Conservation (phyloP, 208 protist genomes). For the Acanthamoeba healyi region DNA sequence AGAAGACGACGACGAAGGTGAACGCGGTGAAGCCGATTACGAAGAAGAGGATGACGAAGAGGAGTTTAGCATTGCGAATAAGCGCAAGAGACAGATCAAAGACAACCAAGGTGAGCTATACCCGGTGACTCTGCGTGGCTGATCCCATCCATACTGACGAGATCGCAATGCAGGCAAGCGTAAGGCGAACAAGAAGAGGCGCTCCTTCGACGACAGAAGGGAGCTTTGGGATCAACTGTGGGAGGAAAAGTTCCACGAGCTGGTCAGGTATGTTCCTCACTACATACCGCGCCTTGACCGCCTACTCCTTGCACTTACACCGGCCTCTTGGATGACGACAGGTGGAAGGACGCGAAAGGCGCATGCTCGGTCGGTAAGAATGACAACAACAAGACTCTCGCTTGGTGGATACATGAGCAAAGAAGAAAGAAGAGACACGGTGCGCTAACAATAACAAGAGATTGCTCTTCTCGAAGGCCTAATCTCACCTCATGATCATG, state of each 20-base stretch:
- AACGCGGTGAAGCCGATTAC: neutral
- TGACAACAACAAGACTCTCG: slow-evolving; percentile 54
- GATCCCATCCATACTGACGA: neutral
- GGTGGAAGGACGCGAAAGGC: slow-evolving; percentile 33
- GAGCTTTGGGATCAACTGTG: slow-evolving; percentile 65
- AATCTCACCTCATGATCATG: no score
- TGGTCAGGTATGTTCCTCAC: slow-evolving; percentile 12
- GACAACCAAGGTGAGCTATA: neutral
- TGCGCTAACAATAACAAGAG: no score
- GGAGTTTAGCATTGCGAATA: neutral
- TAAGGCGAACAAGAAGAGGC: neutral
- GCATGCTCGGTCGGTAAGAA: neutral
- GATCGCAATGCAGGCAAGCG: neutral
- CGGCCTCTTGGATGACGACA: no score
- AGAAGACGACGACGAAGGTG: slow-evolving; percentile 32
- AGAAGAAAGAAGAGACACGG: slow-evolving; percentile 50
- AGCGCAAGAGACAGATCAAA: neutral
- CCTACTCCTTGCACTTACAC: no score
- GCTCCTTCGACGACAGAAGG: slow-evolving; percentile 19
- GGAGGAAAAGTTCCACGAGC: slow-evolving; percentile 62
- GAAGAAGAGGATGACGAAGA: neutral
- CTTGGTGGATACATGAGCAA: slow-evolving; percentile 65
- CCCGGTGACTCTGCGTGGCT: neutral
- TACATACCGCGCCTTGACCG: no score
- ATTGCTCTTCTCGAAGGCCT: no score